Percentiles rank a stretch among this genome's conserved stretches.
These are phyloP conservation scores for Martensiomyces pterosporus DNA, from an alignment of 192 early-diverging fungal genomes.

Conservation along the genomic window DNA sequence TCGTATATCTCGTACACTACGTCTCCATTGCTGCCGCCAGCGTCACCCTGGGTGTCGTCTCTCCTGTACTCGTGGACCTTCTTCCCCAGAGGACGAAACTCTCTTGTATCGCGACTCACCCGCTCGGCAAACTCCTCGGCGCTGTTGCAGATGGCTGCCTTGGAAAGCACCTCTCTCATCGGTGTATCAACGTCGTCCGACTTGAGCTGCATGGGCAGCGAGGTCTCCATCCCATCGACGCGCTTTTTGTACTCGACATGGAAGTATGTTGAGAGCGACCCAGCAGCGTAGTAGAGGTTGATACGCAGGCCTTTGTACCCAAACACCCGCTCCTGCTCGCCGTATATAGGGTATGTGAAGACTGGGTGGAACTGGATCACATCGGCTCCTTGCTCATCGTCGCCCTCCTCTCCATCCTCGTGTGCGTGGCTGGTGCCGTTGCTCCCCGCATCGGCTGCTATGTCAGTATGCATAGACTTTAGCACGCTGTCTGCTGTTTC, in stretches of 20 bases:
- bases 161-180: constrained; percentile 57
- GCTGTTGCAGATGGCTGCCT: constrained; percentile 53
- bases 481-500: constrained; percentile 29
- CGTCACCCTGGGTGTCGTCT: constrained; percentile 40
- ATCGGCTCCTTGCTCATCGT: constrained; percentile 32
- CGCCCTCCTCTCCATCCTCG: constrained; percentile 37
- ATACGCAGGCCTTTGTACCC: constrained; percentile 84
- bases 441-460: constrained; percentile 11
- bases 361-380: constrained; percentile 67
- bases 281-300: constrained; percentile 71
- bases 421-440: constrained; percentile 19
- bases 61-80: constrained; percentile 68
- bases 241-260: constrained; percentile 59
- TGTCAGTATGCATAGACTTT: constrained; percentile 22
- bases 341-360: constrained; percentile 88
- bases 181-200: constrained; percentile 63
- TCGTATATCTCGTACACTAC: constrained; percentile 68
- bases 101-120: constrained; percentile 56
- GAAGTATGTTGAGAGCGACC: constrained; percentile 74
- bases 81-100: constrained; percentile 75
- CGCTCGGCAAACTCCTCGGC: constrained; percentile 59
- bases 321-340: constrained; percentile 79
- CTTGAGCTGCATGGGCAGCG: constrained; percentile 24
- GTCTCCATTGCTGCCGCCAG: too few relatives aligned
- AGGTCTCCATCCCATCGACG: constrained; percentile 51